Evolutionary conservation across 2,329 filamentous ascomycete genomes (phyloP).

Genomic region (Penicillium sp.): DNA sequence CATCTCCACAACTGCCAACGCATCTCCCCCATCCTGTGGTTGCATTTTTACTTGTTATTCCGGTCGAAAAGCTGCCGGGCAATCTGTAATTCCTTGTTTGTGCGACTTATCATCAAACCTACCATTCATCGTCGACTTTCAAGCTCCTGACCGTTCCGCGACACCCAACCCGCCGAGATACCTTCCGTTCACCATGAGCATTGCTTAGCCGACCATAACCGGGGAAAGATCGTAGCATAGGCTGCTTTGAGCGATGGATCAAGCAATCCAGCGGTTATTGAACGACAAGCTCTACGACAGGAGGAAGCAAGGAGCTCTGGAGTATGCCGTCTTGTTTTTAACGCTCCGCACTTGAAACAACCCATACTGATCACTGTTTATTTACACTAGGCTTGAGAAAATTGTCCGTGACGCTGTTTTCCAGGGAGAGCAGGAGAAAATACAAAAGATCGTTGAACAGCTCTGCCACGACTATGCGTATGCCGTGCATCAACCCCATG

Average conservation of each 20-base stretch:
- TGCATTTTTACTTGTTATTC: neutral
- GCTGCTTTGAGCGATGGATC: slow-evolving; percentile 64
- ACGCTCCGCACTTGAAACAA: neutral
- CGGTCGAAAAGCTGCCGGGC: neutral
- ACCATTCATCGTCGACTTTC: neutral
- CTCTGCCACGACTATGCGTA: slow-evolving; percentile 98
- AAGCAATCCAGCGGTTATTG: slow-evolving; percentile 80
- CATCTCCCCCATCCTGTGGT: slow-evolving; percentile 1
- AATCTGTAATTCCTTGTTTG: neutral
- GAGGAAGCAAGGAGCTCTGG: slow-evolving; percentile 90
- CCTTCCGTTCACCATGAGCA: slow-evolving; percentile 5
- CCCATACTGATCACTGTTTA: neutral
- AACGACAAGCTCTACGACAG: slow-evolving; percentile 99
- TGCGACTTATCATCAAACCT: neutral
- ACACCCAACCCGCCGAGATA: neutral
- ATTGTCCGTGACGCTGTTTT: slow-evolving; percentile 81
- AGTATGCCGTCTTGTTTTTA: slow-evolving; percentile 59
- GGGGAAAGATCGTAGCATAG: neutral
- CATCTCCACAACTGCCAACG: slow-evolving; percentile 11
- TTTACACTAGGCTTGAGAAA: slow-evolving; percentile 69
- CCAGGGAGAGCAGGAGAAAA: slow-evolving; percentile 72
- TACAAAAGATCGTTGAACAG: slow-evolving; percentile 87
- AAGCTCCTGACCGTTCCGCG: slow-evolving; percentile 2
- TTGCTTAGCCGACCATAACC: slow-evolving; percentile 1
- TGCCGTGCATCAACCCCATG: slow-evolving; percentile 93